Conservation (phyloP, 352 stramenopile species). For the Pythium pyrilobum region DNA sequence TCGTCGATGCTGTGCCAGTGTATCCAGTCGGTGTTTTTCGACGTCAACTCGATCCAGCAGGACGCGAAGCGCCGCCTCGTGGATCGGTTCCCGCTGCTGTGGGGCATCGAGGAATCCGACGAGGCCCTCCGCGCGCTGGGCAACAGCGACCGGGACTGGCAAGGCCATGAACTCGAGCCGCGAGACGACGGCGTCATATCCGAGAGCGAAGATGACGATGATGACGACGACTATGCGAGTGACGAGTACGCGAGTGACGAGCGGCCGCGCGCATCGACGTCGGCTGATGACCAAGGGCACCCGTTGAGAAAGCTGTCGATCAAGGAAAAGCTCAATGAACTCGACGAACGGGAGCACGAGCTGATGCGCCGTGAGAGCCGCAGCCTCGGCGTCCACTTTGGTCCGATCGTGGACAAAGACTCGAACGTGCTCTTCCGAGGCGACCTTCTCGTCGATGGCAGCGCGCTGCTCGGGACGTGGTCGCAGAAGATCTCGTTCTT, state of each 20-base stretch:
- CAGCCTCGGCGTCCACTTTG: conserved; percentile 54
- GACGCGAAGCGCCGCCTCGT: conserved; percentile 71
- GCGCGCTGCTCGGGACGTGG: conserved; percentile 61
- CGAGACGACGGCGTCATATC: background rate
- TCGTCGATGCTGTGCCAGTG: conserved; percentile 61
- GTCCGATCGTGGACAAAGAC: conserved; percentile 58
- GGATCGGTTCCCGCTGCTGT: conserved; percentile 66
- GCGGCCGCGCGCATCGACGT: conserved; percentile 19
- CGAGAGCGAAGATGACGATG: conserved; percentile 25
- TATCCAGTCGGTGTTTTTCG: conserved; percentile 73
- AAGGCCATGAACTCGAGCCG: background rate
- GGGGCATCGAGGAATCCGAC: conserved; percentile 56
- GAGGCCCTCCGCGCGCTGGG: conserved; percentile 46
- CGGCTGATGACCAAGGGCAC: conserved; percentile 2
- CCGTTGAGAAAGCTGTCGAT: conserved; percentile 24
- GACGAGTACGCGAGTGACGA: conserved; percentile 26
- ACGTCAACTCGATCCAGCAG: conserved; percentile 77
- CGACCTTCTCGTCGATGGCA: conserved; percentile 49
- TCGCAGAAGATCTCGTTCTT: conserved; percentile 46
- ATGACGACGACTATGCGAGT: conserved; percentile 53
- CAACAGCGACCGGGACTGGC: conserved; percentile 7
- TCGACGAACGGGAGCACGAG: conserved; percentile 63
- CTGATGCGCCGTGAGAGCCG: conserved; percentile 56
- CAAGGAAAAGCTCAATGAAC: conserved; percentile 54
- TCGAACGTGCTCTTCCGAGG: conserved; percentile 57